phyloP scores from a whole-genome alignment of 2,329 filamentous ascomycete genomes.

The Aspergillus sojae region DNA sequence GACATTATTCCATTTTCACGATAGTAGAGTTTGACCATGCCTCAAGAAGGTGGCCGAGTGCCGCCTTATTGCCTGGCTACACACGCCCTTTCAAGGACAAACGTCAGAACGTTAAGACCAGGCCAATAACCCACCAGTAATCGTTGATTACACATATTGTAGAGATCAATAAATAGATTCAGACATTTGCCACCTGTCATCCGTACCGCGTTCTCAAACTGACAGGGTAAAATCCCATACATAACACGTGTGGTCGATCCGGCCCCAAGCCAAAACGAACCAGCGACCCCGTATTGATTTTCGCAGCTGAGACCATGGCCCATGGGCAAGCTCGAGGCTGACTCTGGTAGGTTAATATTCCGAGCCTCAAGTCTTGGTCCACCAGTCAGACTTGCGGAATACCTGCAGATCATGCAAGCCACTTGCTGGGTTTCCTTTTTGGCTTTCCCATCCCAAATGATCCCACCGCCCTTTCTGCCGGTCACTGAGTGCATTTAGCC shows the following conservation, averaged over 20 bases:
- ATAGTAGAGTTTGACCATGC: background rate
- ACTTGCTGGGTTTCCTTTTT: background rate
- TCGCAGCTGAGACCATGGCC: background rate
- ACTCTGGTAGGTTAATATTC: constrained; percentile 1
- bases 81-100: background rate
- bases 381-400: constrained; percentile 2
- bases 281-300: background rate
- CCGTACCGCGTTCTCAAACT: background rate
- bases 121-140: background rate
- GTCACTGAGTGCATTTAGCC: constrained; percentile 5
- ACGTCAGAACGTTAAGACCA: background rate
- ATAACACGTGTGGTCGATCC: constrained; percentile 1
- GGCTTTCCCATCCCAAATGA: background rate
- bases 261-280: background rate
- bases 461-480: constrained; percentile 13
- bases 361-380: constrained; percentile 12
- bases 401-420: constrained; percentile 12
- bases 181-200: background rate
- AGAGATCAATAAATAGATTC: background rate
- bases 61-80: background rate
- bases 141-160: background rate
- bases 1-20: background rate
- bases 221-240: background rate
- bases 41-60: background rate
- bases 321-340: constrained; percentile 1